Evolutionary conservation across 257 asterid species (phyloP), one percentile per base, ranked within the genome.

Genomic region (Penstemon davidsonii): DNA sequence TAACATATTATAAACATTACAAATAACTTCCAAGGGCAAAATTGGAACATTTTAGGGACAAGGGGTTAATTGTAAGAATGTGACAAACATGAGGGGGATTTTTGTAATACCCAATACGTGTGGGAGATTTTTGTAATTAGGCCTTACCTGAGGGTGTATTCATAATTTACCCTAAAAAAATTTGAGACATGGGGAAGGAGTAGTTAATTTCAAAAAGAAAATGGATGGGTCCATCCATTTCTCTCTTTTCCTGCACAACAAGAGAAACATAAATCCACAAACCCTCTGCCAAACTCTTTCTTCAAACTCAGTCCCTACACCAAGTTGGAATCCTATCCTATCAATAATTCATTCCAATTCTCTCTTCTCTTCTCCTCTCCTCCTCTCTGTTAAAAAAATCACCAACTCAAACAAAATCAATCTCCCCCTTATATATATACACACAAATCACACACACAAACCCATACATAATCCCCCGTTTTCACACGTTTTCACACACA

Each of bases 211-310:
- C 19, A 45, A 45, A 49, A 40, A 3, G 13, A 11, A 9, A 37
- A 41, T 70, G 72, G 67, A 70, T 67, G 74, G 87, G 50, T 46
- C 75, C 72, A 67, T 53, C 46, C 33, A 25, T 25, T 73, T 65
- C 41, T 46, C 38, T 41, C 63, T 57, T 54, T 67, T 70, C 69
- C 53, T 67, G 25, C 74, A 62, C 33, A 25, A 25, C 33, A 25
- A 25, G 54, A 60, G 46, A 60, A 70, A 73, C 46, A 55, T 50
- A 73, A 81, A 74, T 75, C 78, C 83, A 83, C 46, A 72, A 66
- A 78, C 76, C 61, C 69, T 78, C 68, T 63, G 86, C 90, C 91
- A 77, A 87, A 80, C 80, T 66, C 73, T 76, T 61, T 56, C 76
- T 75, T 64, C 76, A 71, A 66, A 61, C 66, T 51, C 69, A 71